Conservation (phyloP, 768 basidiomycete genomes). For the Boletus rubescentipes region DNA sequence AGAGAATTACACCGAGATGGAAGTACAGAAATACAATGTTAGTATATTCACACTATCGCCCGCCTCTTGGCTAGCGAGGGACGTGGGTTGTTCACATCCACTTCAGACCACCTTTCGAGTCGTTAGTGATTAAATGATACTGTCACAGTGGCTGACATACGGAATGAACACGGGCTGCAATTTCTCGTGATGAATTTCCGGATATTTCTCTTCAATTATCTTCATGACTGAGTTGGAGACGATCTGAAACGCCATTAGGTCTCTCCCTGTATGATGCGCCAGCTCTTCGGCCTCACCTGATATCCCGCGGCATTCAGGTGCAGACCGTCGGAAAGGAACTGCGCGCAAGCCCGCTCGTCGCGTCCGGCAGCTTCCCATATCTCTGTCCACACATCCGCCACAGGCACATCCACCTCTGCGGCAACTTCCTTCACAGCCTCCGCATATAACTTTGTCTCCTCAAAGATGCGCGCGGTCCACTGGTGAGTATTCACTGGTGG, state of each 20-base stretch:
- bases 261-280: background rate
- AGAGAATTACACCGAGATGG: background rate
- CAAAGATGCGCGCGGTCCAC: constrained; percentile 56
- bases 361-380: constrained; percentile 75
- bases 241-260: constrained; percentile 43
- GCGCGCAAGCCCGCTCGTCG: constrained; percentile 49
- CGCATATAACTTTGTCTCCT: constrained; percentile 65
- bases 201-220: constrained; percentile 55
- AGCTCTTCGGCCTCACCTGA: constrained; percentile 44
- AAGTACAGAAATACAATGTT: background rate
- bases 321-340: constrained; percentile 70
- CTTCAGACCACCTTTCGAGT: constrained; percentile 25
- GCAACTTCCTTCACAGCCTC: constrained; percentile 67
- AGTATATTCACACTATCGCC: constrained; percentile 8
- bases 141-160: constrained; percentile 42
- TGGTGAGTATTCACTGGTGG: constrained; percentile 75
- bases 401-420: constrained; percentile 49
- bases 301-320: constrained; percentile 81
- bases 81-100: constrained; percentile 21
- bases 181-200: constrained; percentile 67
- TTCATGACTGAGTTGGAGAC: constrained; percentile 62
- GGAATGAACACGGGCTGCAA: constrained; percentile 56
- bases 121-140: constrained; percentile 1
- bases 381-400: constrained; percentile 72
- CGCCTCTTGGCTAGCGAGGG: constrained; percentile 22